These are phyloP conservation scores for Saccharomycopsis sp. DNA, from an alignment of 805 yeast genomes.

Conservation along the genomic window DNA sequence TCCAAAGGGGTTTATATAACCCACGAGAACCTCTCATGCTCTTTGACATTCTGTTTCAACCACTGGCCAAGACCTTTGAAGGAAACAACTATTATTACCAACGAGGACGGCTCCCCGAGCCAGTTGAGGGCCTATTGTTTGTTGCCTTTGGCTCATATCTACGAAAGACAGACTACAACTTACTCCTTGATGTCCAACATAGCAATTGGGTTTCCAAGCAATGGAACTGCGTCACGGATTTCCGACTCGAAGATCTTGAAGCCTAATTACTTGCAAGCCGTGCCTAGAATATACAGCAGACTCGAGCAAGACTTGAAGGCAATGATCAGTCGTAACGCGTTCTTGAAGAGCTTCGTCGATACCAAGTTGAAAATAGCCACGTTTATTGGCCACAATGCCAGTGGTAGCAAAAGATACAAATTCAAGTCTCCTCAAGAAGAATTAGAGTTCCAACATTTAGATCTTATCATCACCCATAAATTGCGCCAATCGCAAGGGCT, in stretches of 20 bases:
- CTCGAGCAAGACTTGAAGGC: slow-evolving; percentile 33
- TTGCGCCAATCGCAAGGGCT: slow-evolving; percentile 34
- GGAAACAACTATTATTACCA: slow-evolving; percentile 22
- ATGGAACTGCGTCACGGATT: slow-evolving; percentile 36
- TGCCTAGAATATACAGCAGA: slow-evolving; percentile 49
- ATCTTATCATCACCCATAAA: slow-evolving; percentile 29
- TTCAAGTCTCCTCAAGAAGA: slow-evolving; percentile 11
- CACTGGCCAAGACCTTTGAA: slow-evolving; percentile 25
- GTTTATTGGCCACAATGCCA: not conserved
- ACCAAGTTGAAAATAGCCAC: slow-evolving; percentile 18
- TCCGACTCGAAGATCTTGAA: slow-evolving; percentile 44
- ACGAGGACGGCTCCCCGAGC: slow-evolving; percentile 6
- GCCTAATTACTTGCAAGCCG: slow-evolving; percentile 43
- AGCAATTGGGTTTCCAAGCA: slow-evolving; percentile 42
- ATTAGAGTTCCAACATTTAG: slow-evolving; percentile 29
- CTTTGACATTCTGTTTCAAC: slow-evolving; percentile 27
- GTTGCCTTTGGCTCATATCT: slow-evolving; percentile 54
- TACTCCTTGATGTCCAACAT: slow-evolving; percentile 37
- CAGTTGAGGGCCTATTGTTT: slow-evolving; percentile 33
- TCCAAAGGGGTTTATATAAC: slow-evolving; percentile 72
- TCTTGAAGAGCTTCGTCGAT: slow-evolving; percentile 31
- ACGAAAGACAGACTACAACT: slow-evolving; percentile 41
- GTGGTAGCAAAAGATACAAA: not conserved
- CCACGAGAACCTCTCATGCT: slow-evolving; percentile 45
- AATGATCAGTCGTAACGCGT: slow-evolving; percentile 33